A percentile compares a stretch with the other conserved stretches of the same genome.
phyloP scores from a whole-genome alignment of 2,329 filamentous ascomycete genomes.

The Alternaria metachromatica region DNA sequence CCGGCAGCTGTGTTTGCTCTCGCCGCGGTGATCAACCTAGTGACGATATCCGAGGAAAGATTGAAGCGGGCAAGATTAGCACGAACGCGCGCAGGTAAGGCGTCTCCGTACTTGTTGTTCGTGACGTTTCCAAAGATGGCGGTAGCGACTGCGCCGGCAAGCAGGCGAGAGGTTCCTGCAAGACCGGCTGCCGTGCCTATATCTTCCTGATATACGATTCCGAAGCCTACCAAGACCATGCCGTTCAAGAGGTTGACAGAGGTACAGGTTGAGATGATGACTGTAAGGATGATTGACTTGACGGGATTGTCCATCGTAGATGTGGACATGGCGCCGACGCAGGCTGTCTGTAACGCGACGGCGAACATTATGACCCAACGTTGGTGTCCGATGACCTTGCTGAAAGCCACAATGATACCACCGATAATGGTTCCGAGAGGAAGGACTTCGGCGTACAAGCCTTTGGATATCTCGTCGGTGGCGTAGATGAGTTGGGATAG shows the following conservation, averaged over 20 bases:
- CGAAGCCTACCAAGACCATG: conserved; percentile 40
- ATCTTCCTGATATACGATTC: conserved; percentile 39
- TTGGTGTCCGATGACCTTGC: conserved; percentile 38
- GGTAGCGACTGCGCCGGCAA: conserved; percentile 38
- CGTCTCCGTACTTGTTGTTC: conserved; percentile 34
- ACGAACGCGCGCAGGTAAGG: conserved; percentile 21
- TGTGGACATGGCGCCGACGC: conserved; percentile 35
- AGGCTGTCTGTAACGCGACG: conserved; percentile 38
- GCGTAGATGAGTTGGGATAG: conserved; percentile 39
- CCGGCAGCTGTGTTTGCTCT: conserved; percentile 31
- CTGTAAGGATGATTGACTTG: conserved; percentile 35
- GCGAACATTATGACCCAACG: conserved; percentile 36
- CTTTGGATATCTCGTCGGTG: conserved; percentile 36
- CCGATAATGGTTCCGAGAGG: conserved; percentile 37
- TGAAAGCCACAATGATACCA: conserved; percentile 37
- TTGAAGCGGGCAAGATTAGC: conserved; percentile 25
- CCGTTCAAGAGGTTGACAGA: conserved; percentile 39
- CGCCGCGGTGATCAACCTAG: conserved; percentile 30
- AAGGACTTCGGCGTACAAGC: conserved; percentile 34
- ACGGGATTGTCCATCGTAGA: conserved; percentile 33
- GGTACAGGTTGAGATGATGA: conserved; percentile 36
- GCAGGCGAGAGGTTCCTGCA: conserved; percentile 36
- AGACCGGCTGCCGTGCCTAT: conserved; percentile 42
- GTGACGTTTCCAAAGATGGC: conserved; percentile 39
- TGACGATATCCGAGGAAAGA: conserved; percentile 18